These are phyloP conservation scores for Epichloe coenophiala DNA, from an alignment of 2,329 filamentous ascomycete species.

Conservation along the genomic window DNA sequence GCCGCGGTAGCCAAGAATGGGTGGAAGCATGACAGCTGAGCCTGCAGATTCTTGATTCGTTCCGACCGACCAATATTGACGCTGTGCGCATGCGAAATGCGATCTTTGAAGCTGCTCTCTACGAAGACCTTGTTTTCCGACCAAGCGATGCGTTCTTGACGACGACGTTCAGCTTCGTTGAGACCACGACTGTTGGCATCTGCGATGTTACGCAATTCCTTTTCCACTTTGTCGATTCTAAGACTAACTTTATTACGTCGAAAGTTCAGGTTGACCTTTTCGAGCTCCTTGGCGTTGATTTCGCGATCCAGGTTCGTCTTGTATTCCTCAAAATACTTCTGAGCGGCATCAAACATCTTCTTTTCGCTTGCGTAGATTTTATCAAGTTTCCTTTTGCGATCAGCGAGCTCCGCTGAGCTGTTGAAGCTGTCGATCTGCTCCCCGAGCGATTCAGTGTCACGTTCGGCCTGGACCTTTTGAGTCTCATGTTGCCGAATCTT, in stretches of 20 bases:
- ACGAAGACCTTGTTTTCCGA: slow-evolving; percentile 32
- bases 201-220: slow-evolving; percentile 56
- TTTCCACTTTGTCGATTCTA: slow-evolving; percentile 59
- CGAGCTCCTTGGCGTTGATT: slow-evolving; percentile 48
- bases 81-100: slow-evolving; percentile 26
- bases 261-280: slow-evolving; percentile 47
- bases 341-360: slow-evolving; percentile 44
- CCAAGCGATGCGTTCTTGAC: slow-evolving; percentile 34
- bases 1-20: slow-evolving; percentile 17
- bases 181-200: slow-evolving; percentile 54
- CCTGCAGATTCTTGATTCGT: slow-evolving; percentile 17
- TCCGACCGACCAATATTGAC: slow-evolving; percentile 18
- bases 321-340: slow-evolving; percentile 40
- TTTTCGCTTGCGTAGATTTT: slow-evolving; percentile 40
- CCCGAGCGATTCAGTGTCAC: slow-evolving; percentile 38
- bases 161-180: slow-evolving; percentile 47
- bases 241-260: slow-evolving; percentile 61
- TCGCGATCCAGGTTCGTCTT: slow-evolving; percentile 50
- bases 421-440: slow-evolving; percentile 51
- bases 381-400: slow-evolving; percentile 42
- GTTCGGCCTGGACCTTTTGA: slow-evolving; percentile 52
- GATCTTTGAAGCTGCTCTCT: slow-evolving; percentile 32
- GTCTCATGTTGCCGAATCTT: slow-evolving; percentile 64
- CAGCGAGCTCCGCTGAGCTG: slow-evolving; percentile 47
- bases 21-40: slow-evolving; percentile 20